phyloP scores from a whole-genome alignment of 345 rosid genomes.

The Euphorbia tirucalli region DNA sequence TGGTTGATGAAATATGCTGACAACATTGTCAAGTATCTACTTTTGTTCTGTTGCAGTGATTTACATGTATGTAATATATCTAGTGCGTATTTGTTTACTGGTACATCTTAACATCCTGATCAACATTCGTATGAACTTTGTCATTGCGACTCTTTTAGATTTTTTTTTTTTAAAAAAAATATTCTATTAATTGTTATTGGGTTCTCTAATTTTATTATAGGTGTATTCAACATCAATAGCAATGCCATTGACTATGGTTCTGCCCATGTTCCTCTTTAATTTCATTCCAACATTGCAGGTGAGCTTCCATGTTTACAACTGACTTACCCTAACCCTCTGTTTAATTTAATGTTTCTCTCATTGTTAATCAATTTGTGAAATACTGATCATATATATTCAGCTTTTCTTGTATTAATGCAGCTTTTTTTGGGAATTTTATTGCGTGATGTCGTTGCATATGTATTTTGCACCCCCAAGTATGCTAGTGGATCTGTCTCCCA shows the following conservation, averaged over 20 bases:
- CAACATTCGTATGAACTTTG: not conserved
- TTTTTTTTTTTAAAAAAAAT: too few species aligned
- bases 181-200: not conserved
- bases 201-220: constrained; percentile 26
- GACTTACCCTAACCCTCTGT: not conserved
- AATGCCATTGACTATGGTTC: constrained; percentile 76
- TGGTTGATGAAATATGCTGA: constrained; percentile 93
- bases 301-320: not conserved
- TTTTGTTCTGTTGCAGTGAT: not conserved
- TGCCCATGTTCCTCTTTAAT: constrained; percentile 62
- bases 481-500: constrained; percentile 61
- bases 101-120: not conserved
- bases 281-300: constrained; percentile 80
- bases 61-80: not conserved
- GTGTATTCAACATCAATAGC: constrained; percentile 90
- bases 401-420: constrained; percentile 56
- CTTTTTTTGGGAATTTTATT: constrained; percentile 91
- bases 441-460: constrained; percentile 97
- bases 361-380: not conserved
- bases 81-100: not conserved
- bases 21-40: constrained; percentile 95
- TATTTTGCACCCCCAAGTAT: constrained; percentile 75
- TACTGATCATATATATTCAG: not conserved
- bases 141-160: too few species aligned
- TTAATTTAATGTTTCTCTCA: too few species aligned